Conservation (phyloP, 371 early-diverging fungal genomes). For the Mortierella sp. region DNA sequence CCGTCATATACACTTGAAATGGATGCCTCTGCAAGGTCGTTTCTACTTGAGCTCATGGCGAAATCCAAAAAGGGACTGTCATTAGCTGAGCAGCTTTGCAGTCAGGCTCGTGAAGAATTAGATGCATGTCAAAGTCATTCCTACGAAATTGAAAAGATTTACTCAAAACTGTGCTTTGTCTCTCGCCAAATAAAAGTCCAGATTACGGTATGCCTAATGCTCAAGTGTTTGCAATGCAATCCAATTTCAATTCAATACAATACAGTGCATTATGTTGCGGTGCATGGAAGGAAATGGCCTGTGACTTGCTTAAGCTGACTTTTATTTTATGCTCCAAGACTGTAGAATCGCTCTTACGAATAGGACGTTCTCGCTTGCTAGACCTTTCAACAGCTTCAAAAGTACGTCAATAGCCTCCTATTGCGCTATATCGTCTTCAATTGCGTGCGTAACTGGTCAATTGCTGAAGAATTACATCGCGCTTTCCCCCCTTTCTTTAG, state of each 20-base stretch:
- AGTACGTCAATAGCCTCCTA: constrained; percentile 7
- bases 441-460: background rate
- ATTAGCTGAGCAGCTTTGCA: constrained; percentile 48
- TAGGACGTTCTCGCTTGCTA: constrained; percentile 29
- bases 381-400: constrained; percentile 31
- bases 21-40: constrained; percentile 45
- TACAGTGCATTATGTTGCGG: background rate
- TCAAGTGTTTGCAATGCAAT: background rate
- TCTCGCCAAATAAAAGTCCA: constrained; percentile 52
- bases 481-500: constrained; percentile 9
- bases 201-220: constrained; percentile 23
- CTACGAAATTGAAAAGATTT: constrained; percentile 49
- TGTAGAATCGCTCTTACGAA: constrained; percentile 39
- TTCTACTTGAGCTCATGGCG: constrained; percentile 46
- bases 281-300: background rate
- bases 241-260: background rate
- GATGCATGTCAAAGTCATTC: constrained; percentile 49
- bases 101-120: constrained; percentile 47
- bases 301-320: constrained; percentile 4
- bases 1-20: constrained; percentile 9
- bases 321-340: constrained; percentile 18
- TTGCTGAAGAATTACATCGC: background rate
- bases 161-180: constrained; percentile 51
- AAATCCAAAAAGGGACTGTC: constrained; percentile 54
- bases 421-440: background rate